Conservation (phyloP, 441 rosid species). For the Melastoma candidum region DNA sequence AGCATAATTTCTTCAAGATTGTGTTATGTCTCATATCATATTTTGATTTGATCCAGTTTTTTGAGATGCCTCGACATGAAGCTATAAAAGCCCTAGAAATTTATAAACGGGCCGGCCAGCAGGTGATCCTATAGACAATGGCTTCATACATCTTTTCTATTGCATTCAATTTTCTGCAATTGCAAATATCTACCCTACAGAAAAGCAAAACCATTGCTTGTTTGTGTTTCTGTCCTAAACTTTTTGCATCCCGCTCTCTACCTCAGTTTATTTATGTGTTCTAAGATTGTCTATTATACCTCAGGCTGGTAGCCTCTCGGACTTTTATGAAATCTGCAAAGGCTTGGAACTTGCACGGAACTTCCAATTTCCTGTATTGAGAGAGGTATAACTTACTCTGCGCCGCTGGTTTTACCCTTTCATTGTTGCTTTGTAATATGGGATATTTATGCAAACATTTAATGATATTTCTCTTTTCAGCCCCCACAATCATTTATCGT, state of each 20-base stretch:
- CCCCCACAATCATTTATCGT: conserved; percentile 93
- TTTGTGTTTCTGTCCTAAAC: too few relatives aligned
- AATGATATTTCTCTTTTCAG: conserved; percentile 23
- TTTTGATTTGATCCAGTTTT: conserved; percentile 51
- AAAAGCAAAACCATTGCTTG: too few relatives aligned
- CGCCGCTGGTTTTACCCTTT: too few relatives aligned
- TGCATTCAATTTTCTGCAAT: too few relatives aligned
- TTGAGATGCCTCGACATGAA: conserved; percentile 99
- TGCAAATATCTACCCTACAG: too few relatives aligned
- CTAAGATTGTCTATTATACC: background rate
- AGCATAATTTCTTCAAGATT: conserved; percentile 5
- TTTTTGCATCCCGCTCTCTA: too few relatives aligned
- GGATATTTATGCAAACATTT: too few relatives aligned
- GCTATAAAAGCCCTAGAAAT: conserved; percentile 84
- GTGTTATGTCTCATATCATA: conserved; percentile 2
- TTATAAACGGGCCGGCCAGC: conserved; percentile 93
- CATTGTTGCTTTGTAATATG: too few relatives aligned
- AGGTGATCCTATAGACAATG: conserved; percentile 39
- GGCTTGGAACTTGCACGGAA: conserved; percentile 98
- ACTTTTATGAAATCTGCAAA: conserved; percentile 87
- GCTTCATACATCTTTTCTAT: too few relatives aligned
- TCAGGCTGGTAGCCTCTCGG: conserved; percentile 88
- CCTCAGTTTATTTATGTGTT: background rate
- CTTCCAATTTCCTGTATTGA: conserved; percentile 85
- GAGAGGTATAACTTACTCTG: conserved; percentile 51